Conservation (phyloP, 2,329 filamentous ascomycete species). For the Fusarium sp. region DNA sequence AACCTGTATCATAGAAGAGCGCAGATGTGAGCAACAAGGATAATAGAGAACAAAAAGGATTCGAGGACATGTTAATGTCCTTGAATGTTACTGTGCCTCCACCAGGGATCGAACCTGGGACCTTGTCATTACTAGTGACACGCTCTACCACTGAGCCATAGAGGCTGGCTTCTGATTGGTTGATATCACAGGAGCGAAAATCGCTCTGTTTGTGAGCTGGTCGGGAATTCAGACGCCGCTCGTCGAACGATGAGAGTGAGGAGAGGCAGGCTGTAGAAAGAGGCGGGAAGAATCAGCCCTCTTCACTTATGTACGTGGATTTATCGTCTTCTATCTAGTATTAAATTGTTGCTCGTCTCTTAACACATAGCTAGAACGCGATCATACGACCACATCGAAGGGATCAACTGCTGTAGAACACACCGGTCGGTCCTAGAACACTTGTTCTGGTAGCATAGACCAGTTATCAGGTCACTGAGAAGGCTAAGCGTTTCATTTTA, state of each 20-base stretch:
- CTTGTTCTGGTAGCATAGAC: background rate
- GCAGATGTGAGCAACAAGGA: background rate
- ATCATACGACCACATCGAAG: background rate
- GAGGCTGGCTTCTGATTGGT: background rate
- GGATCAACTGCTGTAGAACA: background rate
- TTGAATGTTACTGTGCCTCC: background rate
- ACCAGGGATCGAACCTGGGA: conserved; percentile 5
- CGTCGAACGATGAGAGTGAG: background rate
- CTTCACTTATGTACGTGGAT: background rate
- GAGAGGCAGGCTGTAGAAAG: background rate
- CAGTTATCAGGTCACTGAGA: background rate
- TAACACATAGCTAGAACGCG: background rate
- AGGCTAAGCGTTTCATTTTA: rapidly evolving
- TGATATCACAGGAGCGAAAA: rapidly evolving
- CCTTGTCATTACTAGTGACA: conserved; percentile 5
- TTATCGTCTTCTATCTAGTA: background rate
- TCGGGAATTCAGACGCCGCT: background rate
- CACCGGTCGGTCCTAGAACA: background rate
- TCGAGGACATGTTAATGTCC: background rate
- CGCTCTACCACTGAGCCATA: conserved; percentile 4
- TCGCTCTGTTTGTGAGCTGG: background rate
- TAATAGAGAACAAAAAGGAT: background rate
- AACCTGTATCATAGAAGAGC: background rate
- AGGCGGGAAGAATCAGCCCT: background rate
- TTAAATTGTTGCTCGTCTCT: background rate